Conservation (phyloP, 805 yeast species). For the Myxozyma udenii region DNA sequence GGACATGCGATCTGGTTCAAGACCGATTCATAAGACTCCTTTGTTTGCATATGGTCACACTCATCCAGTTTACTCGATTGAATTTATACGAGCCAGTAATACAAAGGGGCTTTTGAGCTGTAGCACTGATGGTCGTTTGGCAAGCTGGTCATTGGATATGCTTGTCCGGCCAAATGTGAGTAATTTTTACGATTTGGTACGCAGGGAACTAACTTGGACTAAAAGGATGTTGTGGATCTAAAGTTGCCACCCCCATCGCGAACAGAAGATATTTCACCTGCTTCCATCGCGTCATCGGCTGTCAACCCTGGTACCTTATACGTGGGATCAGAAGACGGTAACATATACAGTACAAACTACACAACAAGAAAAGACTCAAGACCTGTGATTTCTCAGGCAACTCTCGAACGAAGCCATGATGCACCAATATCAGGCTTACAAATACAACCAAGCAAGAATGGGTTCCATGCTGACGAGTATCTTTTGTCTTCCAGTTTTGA, state of each 20-base stretch:
- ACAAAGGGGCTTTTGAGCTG: conserved; percentile 37
- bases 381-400: conserved; percentile 36
- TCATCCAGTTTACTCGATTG: conserved; percentile 37
- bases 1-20: conserved; percentile 42
- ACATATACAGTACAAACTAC: conserved; percentile 38
- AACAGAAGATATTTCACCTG: conserved; percentile 36
- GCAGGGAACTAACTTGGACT: too few relatives aligned
- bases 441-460: conserved; percentile 33
- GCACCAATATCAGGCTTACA: conserved; percentile 39
- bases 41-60: conserved; percentile 38
- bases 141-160: conserved; percentile 42
- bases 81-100: conserved; percentile 34
- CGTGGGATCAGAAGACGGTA: conserved; percentile 43
- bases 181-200: too few relatives aligned
- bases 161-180: conserved; percentile 38
- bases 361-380: conserved; percentile 36
- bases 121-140: conserved; percentile 42
- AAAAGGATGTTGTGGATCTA: conserved; percentile 35
- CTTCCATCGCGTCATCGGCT: conserved; percentile 32
- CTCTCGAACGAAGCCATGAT: conserved; percentile 35
- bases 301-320: conserved; percentile 37
- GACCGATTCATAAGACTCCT: conserved; percentile 39
- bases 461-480: conserved; percentile 33
- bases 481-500: conserved; percentile 39
- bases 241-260: conserved; percentile 32